Conservation (phyloP, 805 yeast genomes). For the Candida ovalis region DNA sequence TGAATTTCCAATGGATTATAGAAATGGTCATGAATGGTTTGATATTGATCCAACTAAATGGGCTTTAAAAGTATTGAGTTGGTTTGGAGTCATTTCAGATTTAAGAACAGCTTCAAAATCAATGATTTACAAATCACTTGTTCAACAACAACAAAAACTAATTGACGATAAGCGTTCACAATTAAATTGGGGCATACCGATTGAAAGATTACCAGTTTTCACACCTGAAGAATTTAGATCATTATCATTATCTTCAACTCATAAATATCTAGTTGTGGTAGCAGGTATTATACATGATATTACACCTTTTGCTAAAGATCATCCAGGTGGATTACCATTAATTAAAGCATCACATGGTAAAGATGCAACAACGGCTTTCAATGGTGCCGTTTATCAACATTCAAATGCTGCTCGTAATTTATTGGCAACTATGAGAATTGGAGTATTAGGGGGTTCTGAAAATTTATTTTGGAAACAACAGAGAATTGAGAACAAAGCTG, state of each 20-base stretch:
- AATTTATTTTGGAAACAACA: conserved; percentile 79
- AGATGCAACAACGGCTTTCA: conserved; percentile 91
- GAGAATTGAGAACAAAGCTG: conserved; percentile 61
- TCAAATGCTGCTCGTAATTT: conserved; percentile 91
- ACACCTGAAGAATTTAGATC: conserved; percentile 43
- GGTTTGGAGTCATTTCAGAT: conserved; percentile 56
- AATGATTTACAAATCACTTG: conserved; percentile 63
- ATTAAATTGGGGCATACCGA: conserved; percentile 92
- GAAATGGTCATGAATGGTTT: conserved; percentile 68
- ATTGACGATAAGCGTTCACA: conserved; percentile 73
- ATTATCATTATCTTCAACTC: conserved; percentile 30
- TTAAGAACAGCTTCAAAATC: conserved; percentile 54
- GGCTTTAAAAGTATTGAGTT: conserved; percentile 50
- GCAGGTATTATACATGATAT: conserved; percentile 93
- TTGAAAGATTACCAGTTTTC: conserved; percentile 74
- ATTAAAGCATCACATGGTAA: conserved; percentile 81
- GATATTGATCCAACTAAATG: conserved; percentile 88
- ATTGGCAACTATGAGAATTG: conserved; percentile 90
- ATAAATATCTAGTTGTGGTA: conserved; percentile 67
- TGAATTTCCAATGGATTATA: conserved; percentile 88
- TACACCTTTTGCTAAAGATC: conserved; percentile 84
- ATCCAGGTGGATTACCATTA: conserved; percentile 88
- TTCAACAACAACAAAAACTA: conserved; percentile 79
- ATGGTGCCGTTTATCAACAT: conserved; percentile 92
- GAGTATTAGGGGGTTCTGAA: conserved; percentile 79